Evolutionary conservation across 2,329 filamentous ascomycete species (phyloP), one percentile per base, ranked within the genome.

Genomic region (Cadophora sp.): DNA sequence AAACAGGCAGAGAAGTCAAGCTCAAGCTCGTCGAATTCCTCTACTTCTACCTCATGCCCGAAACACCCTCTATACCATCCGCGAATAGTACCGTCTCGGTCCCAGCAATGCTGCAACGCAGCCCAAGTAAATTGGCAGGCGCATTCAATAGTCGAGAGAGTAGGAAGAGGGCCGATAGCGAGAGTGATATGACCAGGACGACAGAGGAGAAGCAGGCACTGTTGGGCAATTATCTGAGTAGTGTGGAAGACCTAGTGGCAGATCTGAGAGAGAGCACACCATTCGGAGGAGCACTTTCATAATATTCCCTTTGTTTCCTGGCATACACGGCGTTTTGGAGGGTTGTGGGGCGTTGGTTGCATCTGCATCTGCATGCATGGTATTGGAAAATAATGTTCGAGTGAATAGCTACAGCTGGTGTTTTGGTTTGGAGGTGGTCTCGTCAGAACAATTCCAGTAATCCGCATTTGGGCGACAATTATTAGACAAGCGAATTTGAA

Each of bases 31-130:
- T 97, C 74, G 96, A 98, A 80, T 98, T 98, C 78, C 83, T 99
- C 62, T 98, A 98, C 84, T 98, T 98, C 81, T 99, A 98, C 80
- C 90, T 99, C 74, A 97, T 98, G 91, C 94, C 95, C 62, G 96
- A 99, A 81, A 88, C 87, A 0, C 89, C 86, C 55, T 82, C 85
- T 24, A 85, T 86, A 70, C 85, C 87, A 5, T 81, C 81, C 70
- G 82, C 85, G 69, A 81, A 80, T 24, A 78, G 79, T 62, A 80
- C 80, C 61, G 80, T 80, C 68, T 83, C 83, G 1, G 76, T 85
- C 9, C 82, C 85, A 8, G 82, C 80, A 27, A 83, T 89, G 76
- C 80, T 89, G 69, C 88, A 91, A 79, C 85, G 89, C 69, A 91
- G 88, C 76, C 89, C 90, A 0, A 91, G 87, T 79, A 92, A 92